Evolutionary conservation across 1,284 basidiomycete genomes (phyloP), one percentile per base, ranked within the genome.

Genomic region (Chalciporus piperatoides): DNA sequence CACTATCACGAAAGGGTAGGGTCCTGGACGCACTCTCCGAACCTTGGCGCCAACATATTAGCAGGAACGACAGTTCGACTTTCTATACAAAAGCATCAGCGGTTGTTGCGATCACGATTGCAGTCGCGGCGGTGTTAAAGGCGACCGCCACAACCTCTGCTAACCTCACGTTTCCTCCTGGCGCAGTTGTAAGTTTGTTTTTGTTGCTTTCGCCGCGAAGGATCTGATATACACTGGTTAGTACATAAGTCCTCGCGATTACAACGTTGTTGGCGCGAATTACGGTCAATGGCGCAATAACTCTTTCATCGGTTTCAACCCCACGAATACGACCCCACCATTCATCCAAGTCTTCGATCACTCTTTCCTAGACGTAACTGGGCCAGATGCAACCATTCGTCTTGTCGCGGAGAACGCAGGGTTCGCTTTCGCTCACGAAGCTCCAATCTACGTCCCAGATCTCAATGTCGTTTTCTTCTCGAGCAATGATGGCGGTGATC

Each of bases 401-500:
- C 65, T 77, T 51, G 75, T 90, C 19, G 79, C 81, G 0, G 75
- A 74, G 1, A 78, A 81, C 54, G 68, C 74, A 1, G 76, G 76
- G 14, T 86, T 79, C 59, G 80, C 83, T 0, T 79, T 87, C 55
- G 86, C 86, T 19, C 87, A 90, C 57, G 87, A 90, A 65, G 87
- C 86, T 2, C 82, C 81, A 0, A 74, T 87, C 2, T 88, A 81
- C 67, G 67, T 77, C 9, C 69, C 79, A 1, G 71, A 68, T 12
- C 82, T 80, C 12, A 77, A 87, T 55, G 77, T 82, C 51, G 68
- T 89, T 6, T 79, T 73, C 60, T 80, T 80, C 48, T 62, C 69
- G 11, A 77, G 75, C 53, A 77, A 72, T 40, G 69, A 68, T 48
- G 77, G 76, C 2, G 75, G 74, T 3, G 24, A 69, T 23, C 62